A percentile compares a stretch with the other conserved stretches of the same genome.
phyloP scores from a whole-genome alignment of 345 rosid species.

The Lepidium sativum region DNA sequence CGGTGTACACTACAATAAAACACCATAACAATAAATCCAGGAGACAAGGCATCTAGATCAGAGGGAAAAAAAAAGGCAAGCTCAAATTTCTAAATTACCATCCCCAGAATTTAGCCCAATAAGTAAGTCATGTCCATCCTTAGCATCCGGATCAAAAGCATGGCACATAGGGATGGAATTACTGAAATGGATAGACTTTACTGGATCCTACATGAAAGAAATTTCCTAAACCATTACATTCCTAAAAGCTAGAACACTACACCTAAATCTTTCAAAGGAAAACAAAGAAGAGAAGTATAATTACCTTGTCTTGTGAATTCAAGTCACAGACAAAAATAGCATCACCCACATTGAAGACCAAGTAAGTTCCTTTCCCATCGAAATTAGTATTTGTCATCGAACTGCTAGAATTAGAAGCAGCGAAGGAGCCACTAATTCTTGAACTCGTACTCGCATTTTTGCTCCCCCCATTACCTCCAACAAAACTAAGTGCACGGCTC shows the following conservation, averaged over 20 bases:
- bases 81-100: constrained; percentile 43
- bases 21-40: constrained; percentile 22
- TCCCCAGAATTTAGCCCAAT: constrained; percentile 92
- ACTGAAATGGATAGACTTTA: constrained; percentile 94
- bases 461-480: constrained; percentile 90
- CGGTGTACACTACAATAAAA: constrained; percentile 78
- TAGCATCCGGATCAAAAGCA: constrained; percentile 88
- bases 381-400: constrained; percentile 62
- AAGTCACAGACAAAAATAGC: constrained; percentile 86
- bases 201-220: constrained; percentile 68
- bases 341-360: constrained; percentile 95
- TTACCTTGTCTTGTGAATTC: constrained; percentile 98
- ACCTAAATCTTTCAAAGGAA: not conserved
- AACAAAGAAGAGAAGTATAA: not conserved
- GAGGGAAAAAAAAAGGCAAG: not conserved
- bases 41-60: constrained; percentile 6
- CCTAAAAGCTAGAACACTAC: not conserved
- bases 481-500: constrained; percentile 79
- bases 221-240: constrained; percentile 12
- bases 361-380: constrained; percentile 94
- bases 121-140: constrained; percentile 98
- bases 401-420: constrained; percentile 58
- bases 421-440: constrained; percentile 78
- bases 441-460: constrained; percentile 60
- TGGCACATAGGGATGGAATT: constrained; percentile 92